Evolutionary conservation across 495 filamentous ascomycete species (phyloP).

Genomic region (Neurospora sp.): DNA sequence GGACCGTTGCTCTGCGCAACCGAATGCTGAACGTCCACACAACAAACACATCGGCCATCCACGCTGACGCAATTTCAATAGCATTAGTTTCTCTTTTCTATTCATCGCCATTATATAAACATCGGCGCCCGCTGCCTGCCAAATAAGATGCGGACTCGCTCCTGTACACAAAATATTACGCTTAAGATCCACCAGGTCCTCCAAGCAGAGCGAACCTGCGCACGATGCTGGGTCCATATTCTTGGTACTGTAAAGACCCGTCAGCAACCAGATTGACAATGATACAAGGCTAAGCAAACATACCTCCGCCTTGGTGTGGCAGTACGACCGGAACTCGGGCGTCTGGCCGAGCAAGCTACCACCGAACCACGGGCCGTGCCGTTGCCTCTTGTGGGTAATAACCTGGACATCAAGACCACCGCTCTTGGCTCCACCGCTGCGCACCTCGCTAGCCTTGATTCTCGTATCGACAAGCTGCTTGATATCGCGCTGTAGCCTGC

Average conservation of each 20-base stretch:
- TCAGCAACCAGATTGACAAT: constrained; percentile 6
- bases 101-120: constrained; percentile 1
- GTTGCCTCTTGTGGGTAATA: constrained; percentile 89
- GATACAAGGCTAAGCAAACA: constrained; percentile 4
- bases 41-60: neutral
- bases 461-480: constrained; percentile 75
- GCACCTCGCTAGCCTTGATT: constrained; percentile 57
- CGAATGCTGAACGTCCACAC: neutral
- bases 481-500: constrained; percentile 92
- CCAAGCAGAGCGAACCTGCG: constrained; percentile 90
- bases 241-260: constrained; percentile 56
- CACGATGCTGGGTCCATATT: constrained; percentile 90
- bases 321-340: constrained; percentile 97
- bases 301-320: constrained; percentile 87
- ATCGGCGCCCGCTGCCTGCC: constrained; percentile 6
- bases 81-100: constrained; percentile 2
- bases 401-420: constrained; percentile 95
- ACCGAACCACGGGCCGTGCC: constrained; percentile 97
- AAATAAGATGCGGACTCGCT: constrained; percentile 7
- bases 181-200: constrained; percentile 65
- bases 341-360: constrained; percentile 94
- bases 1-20: neutral
- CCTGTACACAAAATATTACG: constrained; percentile 5
- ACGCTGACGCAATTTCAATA: neutral
- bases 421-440: constrained; percentile 81